Base-by-base conservation (phyloP, 2,329 filamentous ascomycete genomes). In the Domatiomyces catenatus region DNA sequence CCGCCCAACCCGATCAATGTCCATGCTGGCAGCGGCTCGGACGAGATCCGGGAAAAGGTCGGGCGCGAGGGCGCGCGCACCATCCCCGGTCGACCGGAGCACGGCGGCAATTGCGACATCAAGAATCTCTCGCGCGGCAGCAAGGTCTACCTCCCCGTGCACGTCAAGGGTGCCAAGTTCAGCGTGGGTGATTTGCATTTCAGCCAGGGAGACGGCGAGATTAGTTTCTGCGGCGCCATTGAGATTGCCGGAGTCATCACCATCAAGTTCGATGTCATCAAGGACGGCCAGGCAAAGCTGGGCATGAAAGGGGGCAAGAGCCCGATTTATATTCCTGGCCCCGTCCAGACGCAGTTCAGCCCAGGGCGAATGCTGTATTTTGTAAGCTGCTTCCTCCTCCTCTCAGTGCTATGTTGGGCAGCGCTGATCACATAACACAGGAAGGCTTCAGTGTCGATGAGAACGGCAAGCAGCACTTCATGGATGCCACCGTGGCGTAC, bases 211-310 rank as follows among this genome's bases (percentile, higher is more conserved):
- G 88, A 94, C 62, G 88, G 88, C 5, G 88, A 94, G 64, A 93
- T 94, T 53, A 86, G 81, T 2, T 95, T 88, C 63, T 88, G 84
- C 56, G 84, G 84, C 18, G 89, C 88, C 5, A 95, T 94, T 60
- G 89, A 95, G 66, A 95, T 95, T 85, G 86, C 88, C 0, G 88
- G 88, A 3, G 72, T 86, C 44, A 94, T 94, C 59, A 94, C 88
- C 2, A 77, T 94, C 66, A 94, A 92, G 61, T 89, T 94, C 71
- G 81, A 78, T 47, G 84, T 94, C 15, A 81, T 94, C 72, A 93
- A 92, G 65, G 75, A 79, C 56, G 89, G 88, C 18, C 75, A 93
- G 62, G 73, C 73, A 44, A 76, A 86, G 32, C 68, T 94, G 48
- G 82, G 75, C 0, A 81, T 93, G 69, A 54, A 56, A 20, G 54